Evolutionary conservation across 2,329 filamentous ascomycete genomes (phyloP), one percentile per base, ranked within the genome.

Genomic region (Fusarium clavum): DNA sequence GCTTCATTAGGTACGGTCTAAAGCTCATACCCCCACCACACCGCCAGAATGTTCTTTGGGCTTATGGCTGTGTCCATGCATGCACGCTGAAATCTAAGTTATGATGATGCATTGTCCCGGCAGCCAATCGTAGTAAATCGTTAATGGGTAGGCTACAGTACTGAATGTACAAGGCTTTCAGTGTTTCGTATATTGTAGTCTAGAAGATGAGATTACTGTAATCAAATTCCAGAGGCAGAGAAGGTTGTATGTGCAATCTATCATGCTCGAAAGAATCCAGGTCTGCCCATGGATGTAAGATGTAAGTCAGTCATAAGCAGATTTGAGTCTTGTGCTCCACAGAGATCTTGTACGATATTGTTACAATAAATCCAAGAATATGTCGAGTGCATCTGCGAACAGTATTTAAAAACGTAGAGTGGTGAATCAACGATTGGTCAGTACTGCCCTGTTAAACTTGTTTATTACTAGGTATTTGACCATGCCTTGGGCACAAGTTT

Each of bases 21-120:
- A 48, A 62, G 34, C 46, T 59, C 18, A 34, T 10, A 32, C 47
- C 61, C 55, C 61, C 61, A 54, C 54, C 47, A 66, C 63, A 66
- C 63, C 63, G 63, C 63, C 30, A 61, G 61, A 66, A 47, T 53
- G 43, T 41, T 24, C 8, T 20, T 47, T 14, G 10, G 20, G 7
- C n/a, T n/a, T 38, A 38, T 38, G 34, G 34, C 34, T 38, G 8
- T 44, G 14, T 44, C 20, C 20, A 24, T 44, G 49, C 32, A 40
- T 48, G 57, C 53, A 40, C 27, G 32, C 24, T 41, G 43, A 61
- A 61, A 48, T 58, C 53, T 57, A 38, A 38, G 34, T 38, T 60
- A 27, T 30, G 30, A 62, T 49, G 38, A 61, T 52, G 29, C 46
- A 45, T 38, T 43, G 32, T 20, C 18, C 24, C 44, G 20, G 56